Base-by-base conservation (phyloP, 75 land plant species). In the Sequoia sempervirens region DNA sequence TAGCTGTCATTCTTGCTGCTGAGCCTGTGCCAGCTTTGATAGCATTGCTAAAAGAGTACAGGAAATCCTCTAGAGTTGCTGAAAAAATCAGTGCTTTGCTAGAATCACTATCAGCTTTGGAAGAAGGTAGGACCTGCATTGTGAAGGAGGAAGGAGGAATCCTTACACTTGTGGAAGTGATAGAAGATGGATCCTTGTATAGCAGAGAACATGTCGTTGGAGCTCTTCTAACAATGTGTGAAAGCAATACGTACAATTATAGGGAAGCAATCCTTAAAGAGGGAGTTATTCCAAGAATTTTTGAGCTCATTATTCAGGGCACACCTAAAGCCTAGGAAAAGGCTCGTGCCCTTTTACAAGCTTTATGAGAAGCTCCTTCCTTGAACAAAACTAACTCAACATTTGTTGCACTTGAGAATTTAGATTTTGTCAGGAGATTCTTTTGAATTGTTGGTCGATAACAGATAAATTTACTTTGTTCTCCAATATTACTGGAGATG, bases 221-320 rank as follows among this genome's bases (percentile, higher is more conserved):
- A 20, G 85, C 89, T 73, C 90, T 95, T 43, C 81, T 95, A 30
- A 86, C 88, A 28, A 86, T 95, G 92, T 93, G 95, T 45, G 80
- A 90, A 86, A 89, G 91, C 68, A 89, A 89, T 52, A 69, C 91
- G 26, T 79, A 82, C 66, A 89, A 83, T 83, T 95, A 93, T 83
- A 89, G 93, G 50, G 92, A 91, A 58, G 89, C 91, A 10, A 95
- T 95, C 50, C 93, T 95, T 7, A 83, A 87, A 76, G 96, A 95
- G 85, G 96, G 96, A 13, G 96, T 85, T 4, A 93, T 95, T 14
- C 96, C 96, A 13, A 93, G 96, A 53, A 91, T 95, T 34, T 91
- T 95, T 47, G 91, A 95, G 90, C 90, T 95, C n/a, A 95, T 92
- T 2, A 93, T 93, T 50, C 91, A 89, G 76, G 96, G 96, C 13